These are phyloP conservation scores for Coniella lustricola DNA, from an alignment of 2,329 filamentous ascomycete species.

Conservation along the genomic window DNA sequence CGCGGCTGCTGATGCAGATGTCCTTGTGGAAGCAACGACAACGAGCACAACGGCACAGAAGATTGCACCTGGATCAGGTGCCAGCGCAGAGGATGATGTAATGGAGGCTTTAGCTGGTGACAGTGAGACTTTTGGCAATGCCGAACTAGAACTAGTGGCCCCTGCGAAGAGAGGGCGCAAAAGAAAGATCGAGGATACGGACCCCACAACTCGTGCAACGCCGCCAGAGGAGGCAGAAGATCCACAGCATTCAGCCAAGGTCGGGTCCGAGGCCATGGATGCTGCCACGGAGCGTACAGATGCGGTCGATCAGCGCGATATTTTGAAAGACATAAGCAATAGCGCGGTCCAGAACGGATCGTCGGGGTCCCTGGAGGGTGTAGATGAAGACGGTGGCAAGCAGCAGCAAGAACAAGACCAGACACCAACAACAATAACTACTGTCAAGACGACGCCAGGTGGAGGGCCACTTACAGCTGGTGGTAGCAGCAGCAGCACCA, in stretches of 20 bases:
- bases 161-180: conserved; percentile 11
- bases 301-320: not conserved
- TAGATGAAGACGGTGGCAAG: not conserved
- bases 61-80: not conserved
- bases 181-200: conserved; percentile 6
- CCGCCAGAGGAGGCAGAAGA: not conserved
- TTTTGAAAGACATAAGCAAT: conserved; percentile 13
- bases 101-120: not conserved
- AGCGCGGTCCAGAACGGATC: not conserved
- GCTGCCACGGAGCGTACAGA: not conserved
- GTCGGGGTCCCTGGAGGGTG: not conserved
- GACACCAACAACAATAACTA: conserved; percentile 10
- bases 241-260: not conserved
- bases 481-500: no score
- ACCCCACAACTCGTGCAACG: not conserved
- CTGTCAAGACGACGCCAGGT: not conserved
- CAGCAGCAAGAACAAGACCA: conserved; percentile 12
- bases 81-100: not conserved
- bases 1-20: not conserved
- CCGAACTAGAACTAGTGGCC: not conserved
- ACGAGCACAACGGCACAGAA: not conserved
- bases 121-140: not conserved
- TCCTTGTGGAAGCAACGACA: no score
- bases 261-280: not conserved
- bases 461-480: no score